A percentile compares a stretch with the other conserved stretches of the same genome.
Evolutionary conservation across 2,329 filamentous ascomycete genomes (phyloP).

Genomic region (Colletotrichum sansevieriae): DNA sequence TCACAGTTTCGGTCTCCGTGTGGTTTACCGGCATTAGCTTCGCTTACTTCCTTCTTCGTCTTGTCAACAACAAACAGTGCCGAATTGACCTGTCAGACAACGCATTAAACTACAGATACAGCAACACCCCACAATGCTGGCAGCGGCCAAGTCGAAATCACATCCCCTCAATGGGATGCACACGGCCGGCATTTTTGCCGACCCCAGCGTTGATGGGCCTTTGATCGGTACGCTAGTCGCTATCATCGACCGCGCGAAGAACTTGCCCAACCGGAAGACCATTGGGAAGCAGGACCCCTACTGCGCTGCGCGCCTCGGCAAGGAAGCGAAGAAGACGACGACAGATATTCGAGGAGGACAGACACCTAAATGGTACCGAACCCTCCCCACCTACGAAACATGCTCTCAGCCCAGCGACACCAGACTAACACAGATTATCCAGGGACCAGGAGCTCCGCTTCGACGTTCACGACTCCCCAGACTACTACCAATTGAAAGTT

Average conservation of each 20-base stretch:
- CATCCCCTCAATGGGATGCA: constrained; percentile 76
- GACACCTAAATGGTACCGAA: constrained; percentile 87
- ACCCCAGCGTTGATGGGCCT: constrained; percentile 93
- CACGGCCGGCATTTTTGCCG: constrained; percentile 92
- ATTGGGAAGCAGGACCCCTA: constrained; percentile 99
- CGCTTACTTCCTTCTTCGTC: neutral
- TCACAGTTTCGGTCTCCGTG: neutral
- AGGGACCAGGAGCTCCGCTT: constrained; percentile 99
- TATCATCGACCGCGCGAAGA: constrained; percentile 95
- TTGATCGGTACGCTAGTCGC: constrained; percentile 93
- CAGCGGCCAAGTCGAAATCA: constrained; percentile 67
- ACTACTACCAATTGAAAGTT: constrained; percentile 95
- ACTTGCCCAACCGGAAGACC: constrained; percentile 94
- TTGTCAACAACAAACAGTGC: neutral
- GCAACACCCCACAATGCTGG: constrained; percentile 48
- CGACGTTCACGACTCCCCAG: constrained; percentile 93
- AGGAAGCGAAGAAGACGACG: constrained; percentile 96
- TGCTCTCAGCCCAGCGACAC: neutral
- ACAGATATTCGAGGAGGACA: constrained; percentile 95
- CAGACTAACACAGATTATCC: constrained; percentile 34
- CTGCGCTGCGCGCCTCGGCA: constrained; percentile 91
- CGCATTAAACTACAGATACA: constrained; percentile 7
- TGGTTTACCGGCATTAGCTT: constrained; percentile 12
- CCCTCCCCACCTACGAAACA: neutral
- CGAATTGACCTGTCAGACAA: constrained; percentile 22